Conservation (phyloP, 2,329 filamentous ascomycete genomes). For the Waltergamsia citrina region DNA sequence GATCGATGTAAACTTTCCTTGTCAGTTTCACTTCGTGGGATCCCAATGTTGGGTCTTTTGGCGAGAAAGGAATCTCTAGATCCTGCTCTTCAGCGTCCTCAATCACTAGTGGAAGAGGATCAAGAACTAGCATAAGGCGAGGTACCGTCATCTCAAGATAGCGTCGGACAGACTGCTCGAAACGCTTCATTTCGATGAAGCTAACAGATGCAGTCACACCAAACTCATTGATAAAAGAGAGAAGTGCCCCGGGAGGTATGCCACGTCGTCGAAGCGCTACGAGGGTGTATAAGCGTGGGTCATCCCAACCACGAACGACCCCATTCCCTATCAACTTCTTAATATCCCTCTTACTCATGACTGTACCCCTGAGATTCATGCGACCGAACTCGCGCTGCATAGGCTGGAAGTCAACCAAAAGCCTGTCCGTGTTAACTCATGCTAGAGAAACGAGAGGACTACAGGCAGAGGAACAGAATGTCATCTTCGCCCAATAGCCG, state of each 20-base stretch:
- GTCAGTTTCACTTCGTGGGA: constrained; percentile 45
- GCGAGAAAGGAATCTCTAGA: constrained; percentile 69
- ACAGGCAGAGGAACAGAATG: too few relatives aligned
- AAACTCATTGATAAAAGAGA: constrained; percentile 84
- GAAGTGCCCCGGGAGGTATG: constrained; percentile 77
- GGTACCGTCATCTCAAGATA: constrained; percentile 86
- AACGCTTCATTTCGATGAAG: constrained; percentile 70
- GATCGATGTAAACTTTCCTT: constrained; percentile 67
- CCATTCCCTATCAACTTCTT: constrained; percentile 67
- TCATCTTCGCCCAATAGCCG: too few relatives aligned
- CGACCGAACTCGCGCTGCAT: constrained; percentile 80
- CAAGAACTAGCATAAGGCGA: constrained; percentile 79
- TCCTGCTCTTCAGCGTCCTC: constrained; percentile 77
- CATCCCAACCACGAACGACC: constrained; percentile 83
- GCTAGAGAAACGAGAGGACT: too few relatives aligned
- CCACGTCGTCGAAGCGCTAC: constrained; percentile 77
- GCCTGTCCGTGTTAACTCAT: too few relatives aligned
- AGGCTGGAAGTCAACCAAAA: constrained; percentile 73
- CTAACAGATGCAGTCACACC: constrained; percentile 78
- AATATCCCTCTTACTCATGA: constrained; percentile 81
- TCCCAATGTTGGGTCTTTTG: constrained; percentile 65
- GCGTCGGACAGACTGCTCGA: constrained; percentile 75
- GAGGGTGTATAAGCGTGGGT: constrained; percentile 81
- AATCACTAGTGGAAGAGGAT: constrained; percentile 75
- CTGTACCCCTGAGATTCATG: constrained; percentile 68